Base-by-base conservation (phyloP, 441 rosid genomes). In the Macaranga tanarius region DNA sequence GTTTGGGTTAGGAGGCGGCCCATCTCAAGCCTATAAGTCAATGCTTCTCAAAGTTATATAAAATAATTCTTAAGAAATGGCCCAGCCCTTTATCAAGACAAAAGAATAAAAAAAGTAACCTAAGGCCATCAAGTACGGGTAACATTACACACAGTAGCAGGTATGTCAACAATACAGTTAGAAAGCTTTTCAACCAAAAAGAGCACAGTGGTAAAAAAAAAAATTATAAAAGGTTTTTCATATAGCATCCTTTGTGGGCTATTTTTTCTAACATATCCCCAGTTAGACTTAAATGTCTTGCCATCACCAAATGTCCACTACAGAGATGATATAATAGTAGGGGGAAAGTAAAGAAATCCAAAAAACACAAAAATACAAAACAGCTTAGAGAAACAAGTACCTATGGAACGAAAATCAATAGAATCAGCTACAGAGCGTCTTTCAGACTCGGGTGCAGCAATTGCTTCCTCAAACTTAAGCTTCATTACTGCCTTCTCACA, bases 401-500 rank as follows among this genome's bases (percentile, higher is more conserved):
- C 93, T 87, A 92, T 85, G 48, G 90, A 69, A 62, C 20, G 92
- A 76, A 80, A 95, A 77, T 95, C 99, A 73, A 92, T 84, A 48
- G 98, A 85, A 74, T 95, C 98, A 34, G 96, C 99, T 8, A 92
- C 83, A 8, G 90, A 91, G 72, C 38, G 85, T 81, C 86, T 90
- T 80, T 86, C 87, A 67, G 93, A 83, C 62, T 79, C 89, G 0
- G 99, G 97, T 72, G 76, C 86, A 65, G 98, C 77, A 74, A 95
- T 95, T 45, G 99, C 99, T 81, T 92, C 99, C 84, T 92, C 99
- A 81, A 95, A 95, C 84, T 90, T 95, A 65, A 91, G 83, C 79
- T 92, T 95, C 95, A 83, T 89, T 54, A 90, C 98, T 15, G 98
- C 97, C 82, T 92, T 95, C 81, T 92, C 98, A 71, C 99, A 95